These are phyloP conservation scores for Xylariaceae sp. DNA, from an alignment of 2,329 filamentous ascomycete species.

Conservation along the genomic window DNA sequence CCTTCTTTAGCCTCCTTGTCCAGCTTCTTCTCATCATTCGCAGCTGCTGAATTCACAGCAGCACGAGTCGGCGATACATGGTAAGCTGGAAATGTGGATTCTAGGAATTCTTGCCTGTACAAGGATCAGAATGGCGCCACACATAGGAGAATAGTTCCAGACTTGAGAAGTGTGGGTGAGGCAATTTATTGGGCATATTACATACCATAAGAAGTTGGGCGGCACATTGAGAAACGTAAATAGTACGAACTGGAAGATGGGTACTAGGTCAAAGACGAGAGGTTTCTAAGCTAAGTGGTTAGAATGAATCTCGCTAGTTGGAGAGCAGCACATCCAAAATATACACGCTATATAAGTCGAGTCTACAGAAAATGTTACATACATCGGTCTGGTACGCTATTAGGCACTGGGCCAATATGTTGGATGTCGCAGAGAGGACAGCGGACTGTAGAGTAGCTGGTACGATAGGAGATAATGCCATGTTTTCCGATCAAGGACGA, in stretches of 20 bases:
- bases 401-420: conserved; percentile 75
- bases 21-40: conserved; percentile 50
- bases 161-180: neutral
- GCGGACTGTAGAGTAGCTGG: conserved; percentile 70
- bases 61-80: conserved; percentile 50
- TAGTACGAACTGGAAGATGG: conserved; percentile 77
- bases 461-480: conserved; percentile 59
- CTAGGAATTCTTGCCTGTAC: conserved; percentile 74
- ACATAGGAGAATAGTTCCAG: neutral
- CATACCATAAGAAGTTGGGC: conserved; percentile 81
- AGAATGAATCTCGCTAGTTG: neutral
- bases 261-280: conserved; percentile 68
- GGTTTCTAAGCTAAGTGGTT: conserved; percentile 53
- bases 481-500: conserved; percentile 21
- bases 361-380: conserved; percentile 34
- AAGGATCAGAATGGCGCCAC: conserved; percentile 25
- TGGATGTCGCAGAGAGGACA: conserved; percentile 70
- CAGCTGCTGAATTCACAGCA: conserved; percentile 49
- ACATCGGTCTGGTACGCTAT: conserved; percentile 67
- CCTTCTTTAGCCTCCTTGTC: conserved; percentile 46
- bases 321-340: neutral
- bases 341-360: neutral
- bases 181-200: neutral
- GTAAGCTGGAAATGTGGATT: conserved; percentile 74
- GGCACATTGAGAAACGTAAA: conserved; percentile 78